phyloP scores from a whole-genome alignment of 2,329 filamentous ascomycete species.

The Aspergillus sp. region DNA sequence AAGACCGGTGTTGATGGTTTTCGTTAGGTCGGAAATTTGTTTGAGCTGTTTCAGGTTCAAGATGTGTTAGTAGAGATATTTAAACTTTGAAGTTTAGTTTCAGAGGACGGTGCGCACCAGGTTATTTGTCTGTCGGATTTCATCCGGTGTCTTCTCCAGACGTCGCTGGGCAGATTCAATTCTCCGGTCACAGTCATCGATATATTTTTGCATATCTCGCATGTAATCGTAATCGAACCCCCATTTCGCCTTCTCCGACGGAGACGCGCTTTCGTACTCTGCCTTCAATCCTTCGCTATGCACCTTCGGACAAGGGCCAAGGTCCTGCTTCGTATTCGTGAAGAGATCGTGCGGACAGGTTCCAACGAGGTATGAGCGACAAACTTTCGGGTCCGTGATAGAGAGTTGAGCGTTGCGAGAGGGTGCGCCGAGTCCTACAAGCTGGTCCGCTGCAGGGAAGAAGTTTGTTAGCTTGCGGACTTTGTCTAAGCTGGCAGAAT shows the following conservation, averaged over 20 bases:
- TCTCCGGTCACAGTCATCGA: conserved; percentile 92
- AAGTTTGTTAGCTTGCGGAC: conserved; percentile 32
- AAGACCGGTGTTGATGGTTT: conserved; percentile 79
- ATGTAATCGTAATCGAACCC: conserved; percentile 97
- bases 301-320: conserved; percentile 84
- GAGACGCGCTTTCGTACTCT: conserved; percentile 78
- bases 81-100: neutral
- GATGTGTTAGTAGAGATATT: neutral
- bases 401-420: conserved; percentile 80
- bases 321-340: conserved; percentile 98
- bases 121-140: conserved; percentile 92
- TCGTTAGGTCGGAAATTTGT: conserved; percentile 78
- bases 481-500: conserved; percentile 10
- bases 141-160: conserved; percentile 95
- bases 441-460: conserved; percentile 56
- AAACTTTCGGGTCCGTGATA: conserved; percentile 90
- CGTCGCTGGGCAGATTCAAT: conserved; percentile 89
- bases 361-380: conserved; percentile 89
- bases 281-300: conserved; percentile 87
- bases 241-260: conserved; percentile 74
- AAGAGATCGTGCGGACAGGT: conserved; percentile 98
- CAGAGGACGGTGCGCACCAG: conserved; percentile 55
- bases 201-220: conserved; percentile 93
- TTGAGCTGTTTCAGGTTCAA: conserved; percentile 63
- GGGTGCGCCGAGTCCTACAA: conserved; percentile 77